Evolutionary conservation across 371 early-diverging fungal genomes (phyloP).

Genomic region (Mucor piriformis): DNA sequence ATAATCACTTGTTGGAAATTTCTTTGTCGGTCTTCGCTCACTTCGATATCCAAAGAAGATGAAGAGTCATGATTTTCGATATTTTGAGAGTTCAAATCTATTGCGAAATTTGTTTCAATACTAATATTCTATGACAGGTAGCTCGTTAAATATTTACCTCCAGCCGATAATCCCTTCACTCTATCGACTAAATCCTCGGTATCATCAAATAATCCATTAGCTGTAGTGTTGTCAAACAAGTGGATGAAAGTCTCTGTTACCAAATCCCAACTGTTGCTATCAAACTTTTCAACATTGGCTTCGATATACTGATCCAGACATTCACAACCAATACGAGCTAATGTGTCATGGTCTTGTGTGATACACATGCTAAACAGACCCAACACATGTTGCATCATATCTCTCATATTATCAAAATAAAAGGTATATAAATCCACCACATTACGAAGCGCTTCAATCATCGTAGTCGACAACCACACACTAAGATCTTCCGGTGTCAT

Average conservation of each 20-base stretch:
- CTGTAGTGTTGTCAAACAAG: slow-evolving; percentile 82
- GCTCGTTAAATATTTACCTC: background rate
- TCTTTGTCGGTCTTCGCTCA: slow-evolving; percentile 58
- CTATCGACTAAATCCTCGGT: slow-evolving; percentile 48
- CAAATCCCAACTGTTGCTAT: slow-evolving; percentile 69
- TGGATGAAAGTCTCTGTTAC: slow-evolving; percentile 68
- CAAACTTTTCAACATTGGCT: slow-evolving; percentile 72
- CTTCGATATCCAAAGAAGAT: slow-evolving; percentile 8
- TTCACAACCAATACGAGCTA: slow-evolving; percentile 89
- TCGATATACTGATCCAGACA: slow-evolving; percentile 90
- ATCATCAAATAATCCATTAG: slow-evolving; percentile 76
- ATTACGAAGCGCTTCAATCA: slow-evolving; percentile 86
- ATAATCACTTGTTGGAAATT: slow-evolving; percentile 78
- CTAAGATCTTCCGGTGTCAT: slow-evolving; percentile 54
- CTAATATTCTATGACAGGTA: background rate
- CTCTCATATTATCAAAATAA: slow-evolving; percentile 72
- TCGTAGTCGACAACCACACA: slow-evolving; percentile 62
- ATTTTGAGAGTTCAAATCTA: slow-evolving; percentile 1
- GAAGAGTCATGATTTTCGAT: background rate
- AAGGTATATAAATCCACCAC: slow-evolving; percentile 84
- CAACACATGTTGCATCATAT: slow-evolving; percentile 75
- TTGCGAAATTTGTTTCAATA: background rate
- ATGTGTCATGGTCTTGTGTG: slow-evolving; percentile 88
- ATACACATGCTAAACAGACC: slow-evolving; percentile 82
- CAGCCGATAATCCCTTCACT: slow-evolving; percentile 20